Conservation (phyloP, 176 grass and related monocot genomes). For the Neostapfia colusana region DNA sequence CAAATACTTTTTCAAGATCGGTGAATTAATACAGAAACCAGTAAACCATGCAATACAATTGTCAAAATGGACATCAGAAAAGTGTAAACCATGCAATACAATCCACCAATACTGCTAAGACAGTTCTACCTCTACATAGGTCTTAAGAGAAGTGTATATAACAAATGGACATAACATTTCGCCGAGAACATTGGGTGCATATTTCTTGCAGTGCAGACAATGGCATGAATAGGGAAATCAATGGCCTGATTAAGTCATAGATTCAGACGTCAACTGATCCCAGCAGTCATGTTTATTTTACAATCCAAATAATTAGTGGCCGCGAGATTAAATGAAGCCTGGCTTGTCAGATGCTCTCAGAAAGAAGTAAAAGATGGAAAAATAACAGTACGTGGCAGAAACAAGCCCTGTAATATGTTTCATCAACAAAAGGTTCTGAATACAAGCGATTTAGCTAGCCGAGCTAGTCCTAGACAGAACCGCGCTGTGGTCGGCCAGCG, state of each 20-base stretch:
- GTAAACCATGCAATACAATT: neutral
- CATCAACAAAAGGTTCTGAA: neutral
- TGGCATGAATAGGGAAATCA: neutral
- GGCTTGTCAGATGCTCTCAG: neutral
- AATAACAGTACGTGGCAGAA: slow-evolving; percentile 10
- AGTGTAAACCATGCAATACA: neutral
- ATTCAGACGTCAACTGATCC: neutral
- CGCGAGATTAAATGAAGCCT: neutral
- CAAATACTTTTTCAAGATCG: neutral
- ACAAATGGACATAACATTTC: neutral
- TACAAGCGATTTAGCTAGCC: neutral
- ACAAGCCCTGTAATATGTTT: neutral
- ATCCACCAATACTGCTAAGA: neutral
- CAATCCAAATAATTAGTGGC: neutral
- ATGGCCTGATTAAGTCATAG: neutral
- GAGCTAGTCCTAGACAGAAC: neutral
- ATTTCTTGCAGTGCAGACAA: neutral
- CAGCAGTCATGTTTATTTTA: neutral
- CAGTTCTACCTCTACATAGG: neutral
- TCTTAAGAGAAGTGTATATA: neutral
- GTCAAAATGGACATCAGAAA: too few species aligned
- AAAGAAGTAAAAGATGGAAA: neutral
- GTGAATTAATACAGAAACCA: neutral
- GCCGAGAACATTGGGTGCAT: neutral
- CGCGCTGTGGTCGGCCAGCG: neutral